Evolutionary conservation across 2,329 filamentous ascomycete species (phyloP).

Genomic region (Colletotrichum limetticola): DNA sequence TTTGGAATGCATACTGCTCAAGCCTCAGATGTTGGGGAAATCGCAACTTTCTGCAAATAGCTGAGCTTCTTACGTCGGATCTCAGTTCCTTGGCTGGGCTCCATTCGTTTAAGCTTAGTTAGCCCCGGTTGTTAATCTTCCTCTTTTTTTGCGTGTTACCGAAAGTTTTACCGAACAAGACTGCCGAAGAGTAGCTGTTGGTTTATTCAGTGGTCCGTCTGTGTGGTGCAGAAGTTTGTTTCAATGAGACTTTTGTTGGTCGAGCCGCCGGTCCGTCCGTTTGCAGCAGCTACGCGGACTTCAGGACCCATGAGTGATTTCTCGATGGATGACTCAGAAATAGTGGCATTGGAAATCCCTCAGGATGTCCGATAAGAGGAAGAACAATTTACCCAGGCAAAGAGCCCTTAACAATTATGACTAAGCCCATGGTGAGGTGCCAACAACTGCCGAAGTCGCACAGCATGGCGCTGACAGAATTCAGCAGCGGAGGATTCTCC

Average conservation of each 20-base stretch:
- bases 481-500: constrained; percentile 1
- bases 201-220: not conserved
- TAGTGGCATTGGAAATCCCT: not conserved
- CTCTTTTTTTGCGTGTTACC: not conserved
- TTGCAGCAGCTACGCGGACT: not conserved
- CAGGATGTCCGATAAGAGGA: not conserved
- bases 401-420: constrained; percentile 5
- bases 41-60: not conserved
- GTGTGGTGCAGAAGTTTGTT: not conserved
- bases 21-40: too few relatives aligned
- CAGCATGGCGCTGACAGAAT: not conserved
- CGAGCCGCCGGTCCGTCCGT: not conserved
- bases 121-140: not conserved
- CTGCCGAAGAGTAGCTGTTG: not conserved
- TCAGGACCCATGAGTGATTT: not conserved
- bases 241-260: not conserved
- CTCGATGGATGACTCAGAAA: not conserved
- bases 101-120: not conserved
- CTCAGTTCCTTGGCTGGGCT: not conserved
- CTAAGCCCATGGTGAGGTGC: not conserved
- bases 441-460: not conserved
- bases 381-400: not conserved
- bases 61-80: not conserved
- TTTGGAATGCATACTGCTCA: not conserved
- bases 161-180: not conserved